Evolutionary conservation across 2,329 filamentous ascomycete species (phyloP).

Genomic region (Rutstroemia sp.): DNA sequence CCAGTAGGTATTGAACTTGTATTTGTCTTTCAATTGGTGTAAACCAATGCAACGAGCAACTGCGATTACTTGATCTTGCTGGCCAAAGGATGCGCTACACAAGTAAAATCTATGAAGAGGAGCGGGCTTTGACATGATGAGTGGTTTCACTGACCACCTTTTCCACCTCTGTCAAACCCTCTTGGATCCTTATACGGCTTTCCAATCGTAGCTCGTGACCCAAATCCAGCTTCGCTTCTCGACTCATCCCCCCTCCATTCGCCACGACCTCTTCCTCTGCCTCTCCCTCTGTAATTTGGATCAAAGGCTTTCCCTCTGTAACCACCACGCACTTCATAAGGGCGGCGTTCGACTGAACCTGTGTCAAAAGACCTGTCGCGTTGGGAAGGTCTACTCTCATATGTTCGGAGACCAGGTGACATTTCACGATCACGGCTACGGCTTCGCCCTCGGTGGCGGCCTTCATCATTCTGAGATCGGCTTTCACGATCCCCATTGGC

Average conservation of each 20-base stretch:
- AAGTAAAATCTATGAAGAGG: slow-evolving; percentile 6
- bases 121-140: slow-evolving; percentile 11
- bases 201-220: slow-evolving; percentile 19
- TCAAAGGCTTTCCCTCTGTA: slow-evolving; percentile 26
- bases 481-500: slow-evolving; percentile 18
- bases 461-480: slow-evolving; percentile 15
- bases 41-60: neutral
- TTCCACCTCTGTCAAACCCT: slow-evolving; percentile 25
- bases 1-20: neutral
- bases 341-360: slow-evolving; percentile 16
- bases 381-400: slow-evolving; percentile 18
- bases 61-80: neutral
- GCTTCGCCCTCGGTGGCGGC: slow-evolving; percentile 15
- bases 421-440: slow-evolving; percentile 22
- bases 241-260: slow-evolving; percentile 12
- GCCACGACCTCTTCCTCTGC: slow-evolving; percentile 23
- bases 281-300: slow-evolving; percentile 25
- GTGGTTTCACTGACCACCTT: slow-evolving; percentile 28
- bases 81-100: neutral
- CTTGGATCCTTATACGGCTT: slow-evolving; percentile 22
- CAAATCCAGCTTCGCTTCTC: slow-evolving; percentile 14
- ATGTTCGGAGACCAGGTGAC: slow-evolving; percentile 20
- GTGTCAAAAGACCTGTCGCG: slow-evolving; percentile 17
- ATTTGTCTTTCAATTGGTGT: slow-evolving; percentile 2
- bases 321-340: slow-evolving; percentile 15